Evolutionary conservation across 306 rosid species (phyloP).

Genomic region (Lablab purpureus): DNA sequence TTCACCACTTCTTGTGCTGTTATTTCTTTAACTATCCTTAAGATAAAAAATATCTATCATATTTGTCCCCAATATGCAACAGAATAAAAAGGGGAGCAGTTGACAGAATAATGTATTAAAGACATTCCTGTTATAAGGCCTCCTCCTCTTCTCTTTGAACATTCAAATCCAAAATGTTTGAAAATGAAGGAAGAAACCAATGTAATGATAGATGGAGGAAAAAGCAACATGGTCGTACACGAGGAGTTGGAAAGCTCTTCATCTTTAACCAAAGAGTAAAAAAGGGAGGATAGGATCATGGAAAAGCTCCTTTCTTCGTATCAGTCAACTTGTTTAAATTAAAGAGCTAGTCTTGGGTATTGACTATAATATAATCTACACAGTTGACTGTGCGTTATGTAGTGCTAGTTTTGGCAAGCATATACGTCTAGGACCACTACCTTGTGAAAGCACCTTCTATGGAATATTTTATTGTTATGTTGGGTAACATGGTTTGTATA

Average conservation of each 20-base stretch:
- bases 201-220: background rate
- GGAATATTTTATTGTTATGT: conserved; percentile 45
- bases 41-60: too few relatives aligned
- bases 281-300: conserved; percentile 11
- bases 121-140: too few relatives aligned
- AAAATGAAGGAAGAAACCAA: conserved; percentile 21
- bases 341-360: conserved; percentile 40
- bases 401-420: conserved; percentile 52
- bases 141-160: background rate
- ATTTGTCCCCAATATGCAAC: conserved; percentile 4
- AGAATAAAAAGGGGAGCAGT: background rate
- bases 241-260: background rate
- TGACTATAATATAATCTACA: conserved; percentile 39
- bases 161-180: conserved; percentile 30
- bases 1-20: background rate
- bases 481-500: conserved; percentile 31
- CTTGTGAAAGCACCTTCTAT: conserved; percentile 37
- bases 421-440: conserved; percentile 48
- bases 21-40: conserved; percentile 23
- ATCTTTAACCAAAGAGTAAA: conserved; percentile 42
- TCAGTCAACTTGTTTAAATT: conserved; percentile 42
- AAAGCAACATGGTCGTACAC: conserved; percentile 18
- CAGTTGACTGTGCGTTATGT: conserved; percentile 43
- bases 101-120: background rate
- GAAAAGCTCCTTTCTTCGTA: conserved; percentile 34